A percentile compares a stretch with the other conserved stretches of the same genome.
Conservation (phyloP, 2,329 filamentous ascomycete genomes). For the Ophiostoma ulmi region DNA sequence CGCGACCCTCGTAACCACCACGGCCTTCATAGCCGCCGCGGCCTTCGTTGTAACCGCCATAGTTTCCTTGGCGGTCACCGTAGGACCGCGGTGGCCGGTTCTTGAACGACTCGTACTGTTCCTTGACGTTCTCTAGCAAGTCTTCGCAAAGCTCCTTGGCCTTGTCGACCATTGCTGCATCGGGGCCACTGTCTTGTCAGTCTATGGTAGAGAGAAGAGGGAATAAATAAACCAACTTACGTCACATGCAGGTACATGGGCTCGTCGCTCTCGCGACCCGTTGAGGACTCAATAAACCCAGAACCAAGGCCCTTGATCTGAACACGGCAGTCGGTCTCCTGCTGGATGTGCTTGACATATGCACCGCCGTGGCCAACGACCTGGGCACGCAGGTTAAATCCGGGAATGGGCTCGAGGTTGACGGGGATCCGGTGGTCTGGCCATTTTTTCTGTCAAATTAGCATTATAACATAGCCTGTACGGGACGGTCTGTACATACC, state of each 20-base stretch:
- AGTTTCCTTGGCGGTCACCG: conserved; percentile 40
- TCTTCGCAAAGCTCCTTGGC: conserved; percentile 88
- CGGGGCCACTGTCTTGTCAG: conserved; percentile 62
- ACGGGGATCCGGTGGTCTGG: conserved; percentile 93
- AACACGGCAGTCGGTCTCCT: conserved; percentile 89
- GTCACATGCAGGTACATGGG: conserved; percentile 96
- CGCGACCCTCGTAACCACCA: conserved; percentile 42
- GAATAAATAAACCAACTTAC: conserved; percentile 47
- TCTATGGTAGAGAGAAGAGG: background rate
- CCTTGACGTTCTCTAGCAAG: conserved; percentile 76
- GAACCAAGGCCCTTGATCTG: conserved; percentile 97
- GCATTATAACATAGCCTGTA: background rate
- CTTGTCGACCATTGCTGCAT: conserved; percentile 76
- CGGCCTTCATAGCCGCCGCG: conserved; percentile 41
- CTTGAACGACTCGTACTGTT: conserved; percentile 90
- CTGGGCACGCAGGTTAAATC: conserved; percentile 93
- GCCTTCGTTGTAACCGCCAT: conserved; percentile 41
- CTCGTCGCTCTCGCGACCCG: conserved; percentile 87
- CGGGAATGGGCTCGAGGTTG: conserved; percentile 80
- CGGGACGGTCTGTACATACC: conserved; percentile 55
- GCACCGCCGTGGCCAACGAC: conserved; percentile 91
- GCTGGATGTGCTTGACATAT: conserved; percentile 97
- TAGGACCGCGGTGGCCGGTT: conserved; percentile 66
- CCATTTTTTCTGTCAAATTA: conserved; percentile 62
- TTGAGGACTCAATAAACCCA: conserved; percentile 84